Evolutionary conservation across 768 basidiomycete genomes (phyloP), one percentile per base, ranked within the genome.

Genomic region (Mycena polygramma): DNA sequence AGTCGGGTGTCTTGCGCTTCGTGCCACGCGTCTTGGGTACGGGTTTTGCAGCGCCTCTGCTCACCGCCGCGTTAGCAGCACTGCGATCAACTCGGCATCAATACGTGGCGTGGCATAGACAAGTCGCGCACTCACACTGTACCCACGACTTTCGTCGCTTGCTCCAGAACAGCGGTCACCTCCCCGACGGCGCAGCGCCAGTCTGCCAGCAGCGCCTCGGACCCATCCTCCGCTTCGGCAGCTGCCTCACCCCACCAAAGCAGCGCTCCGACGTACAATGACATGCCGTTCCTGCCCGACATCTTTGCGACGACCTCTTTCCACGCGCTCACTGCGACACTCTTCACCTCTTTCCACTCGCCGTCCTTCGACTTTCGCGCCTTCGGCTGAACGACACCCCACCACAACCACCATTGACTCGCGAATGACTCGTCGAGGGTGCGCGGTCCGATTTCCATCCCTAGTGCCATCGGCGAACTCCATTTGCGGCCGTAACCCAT

Each of bases 211-310:
- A 49, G 22, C 19, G 6, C 10, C 53, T 35, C 30, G 37, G 20
- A 17, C 36, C 30, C 30, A 30, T 39, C 57, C 19, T n/a, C 37
- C 7, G 17, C 57, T 15, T 5, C 35, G 2, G n/a, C 57, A 4
- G 39, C 57, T 4, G 57, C 57, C 57, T 57, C 57, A 2, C 57
- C 57, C 57, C 57, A 57, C 57, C 57, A 57, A 36, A 57, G 37
- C 0, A 57, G 39, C 22, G 30, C 37, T 3, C 37, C 57, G 4
- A 43, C n/a, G 35, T 30, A 57, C 57, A 57, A n/a, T 19, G 41
- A n/a, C 37, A 57, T 13, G 24, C 57, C 57, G 35, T 57, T 57
- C 2, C 39, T 36, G 11, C 57, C 57, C 7, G 14, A 10, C 37
- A 43, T 57, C 57, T 57, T 57, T 22, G 37, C 37, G n/a, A 57